A percentile compares a stretch with the other conserved stretches of the same genome.
These are phyloP conservation scores for Suillus tomentosus DNA, from an alignment of 768 basidiomycete species.

Conservation along the genomic window DNA sequence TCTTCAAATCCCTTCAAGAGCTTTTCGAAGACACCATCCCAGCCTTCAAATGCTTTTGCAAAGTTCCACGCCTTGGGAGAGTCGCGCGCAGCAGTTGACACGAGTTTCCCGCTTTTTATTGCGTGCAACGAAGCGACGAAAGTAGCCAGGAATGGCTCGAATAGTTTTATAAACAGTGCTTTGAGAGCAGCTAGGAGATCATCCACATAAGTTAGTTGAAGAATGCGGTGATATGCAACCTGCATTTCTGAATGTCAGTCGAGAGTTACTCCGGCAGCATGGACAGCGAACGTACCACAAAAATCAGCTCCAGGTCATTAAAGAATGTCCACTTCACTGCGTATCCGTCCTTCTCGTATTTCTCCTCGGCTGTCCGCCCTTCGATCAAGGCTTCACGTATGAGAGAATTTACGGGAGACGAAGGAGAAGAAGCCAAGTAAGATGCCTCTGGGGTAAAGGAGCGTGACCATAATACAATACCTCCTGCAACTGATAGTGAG, in stretches of 20 bases:
- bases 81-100: constrained; percentile 36
- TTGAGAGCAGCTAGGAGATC: constrained; percentile 83
- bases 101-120: constrained; percentile 45
- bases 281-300: constrained; percentile 67
- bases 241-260: constrained; percentile 31
- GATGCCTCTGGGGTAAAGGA: constrained; percentile 90
- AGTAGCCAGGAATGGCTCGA: constrained; percentile 78
- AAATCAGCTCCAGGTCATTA: constrained; percentile 95
- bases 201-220: constrained; percentile 92
- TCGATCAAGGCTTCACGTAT: constrained; percentile 92
- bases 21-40: constrained; percentile 82
- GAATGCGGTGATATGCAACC: constrained; percentile 96
- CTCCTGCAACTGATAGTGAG: constrained; percentile 53
- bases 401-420: constrained; percentile 86
- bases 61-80: constrained; percentile 63
- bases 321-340: constrained; percentile 93
- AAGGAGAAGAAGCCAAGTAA: constrained; percentile 63
- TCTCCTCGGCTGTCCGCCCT: constrained; percentile 77
- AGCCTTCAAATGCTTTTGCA: constrained; percentile 67
- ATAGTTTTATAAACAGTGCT: constrained; percentile 82
- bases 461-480: constrained; percentile 91
- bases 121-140: constrained; percentile 85
- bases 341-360: constrained; percentile 93
- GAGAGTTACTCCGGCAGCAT: constrained; percentile 10
- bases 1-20: constrained; percentile 73